A percentile compares a stretch with the other conserved stretches of the same genome.
Conservation (phyloP, 78 protist species). For the Tieghemostelium lacteum region DNA sequence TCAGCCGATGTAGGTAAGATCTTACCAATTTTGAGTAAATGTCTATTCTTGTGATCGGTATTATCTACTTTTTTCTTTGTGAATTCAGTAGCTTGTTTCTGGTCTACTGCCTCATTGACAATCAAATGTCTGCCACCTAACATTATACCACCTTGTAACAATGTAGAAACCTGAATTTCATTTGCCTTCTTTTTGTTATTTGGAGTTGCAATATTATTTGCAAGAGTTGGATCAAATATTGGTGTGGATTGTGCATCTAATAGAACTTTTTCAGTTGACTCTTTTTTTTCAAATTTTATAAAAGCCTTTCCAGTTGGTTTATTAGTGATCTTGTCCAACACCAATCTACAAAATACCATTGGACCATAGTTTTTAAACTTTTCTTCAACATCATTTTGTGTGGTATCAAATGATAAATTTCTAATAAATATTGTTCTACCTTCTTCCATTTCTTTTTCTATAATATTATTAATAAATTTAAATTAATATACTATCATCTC, state of each 20-base stretch:
- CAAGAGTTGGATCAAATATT: constrained; percentile 39
- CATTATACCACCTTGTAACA: constrained; percentile 67
- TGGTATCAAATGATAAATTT: constrained; percentile 73
- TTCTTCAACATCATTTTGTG: constrained; percentile 22
- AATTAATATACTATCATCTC: not conserved
- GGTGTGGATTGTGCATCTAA: constrained; percentile 12
- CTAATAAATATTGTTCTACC: constrained; percentile 64
- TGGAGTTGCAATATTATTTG: not conserved
- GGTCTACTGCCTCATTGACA: constrained; percentile 50
- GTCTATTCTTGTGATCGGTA: constrained; percentile 33
- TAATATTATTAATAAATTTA: not conserved
- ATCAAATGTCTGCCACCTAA: constrained; percentile 46
- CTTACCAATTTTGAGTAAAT: constrained; percentile 27
- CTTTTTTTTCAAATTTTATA: constrained; percentile 18
- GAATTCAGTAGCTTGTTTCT: constrained; percentile 38
- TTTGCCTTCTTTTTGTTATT: constrained; percentile 22
- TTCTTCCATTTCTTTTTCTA: constrained; percentile 62
- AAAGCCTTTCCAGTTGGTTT: constrained; percentile 75
- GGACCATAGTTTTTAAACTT: constrained; percentile 42
- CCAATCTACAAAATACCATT: constrained; percentile 46
- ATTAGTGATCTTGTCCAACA: constrained; percentile 19
- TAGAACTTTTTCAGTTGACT: constrained; percentile 17
- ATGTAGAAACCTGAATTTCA: constrained; percentile 1
- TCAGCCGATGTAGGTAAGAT: constrained; percentile 27
- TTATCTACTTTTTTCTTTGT: constrained; percentile 38